Evolutionary conservation across 2,329 filamentous ascomycete species (phyloP).

Genomic region (Xylaria sp.): DNA sequence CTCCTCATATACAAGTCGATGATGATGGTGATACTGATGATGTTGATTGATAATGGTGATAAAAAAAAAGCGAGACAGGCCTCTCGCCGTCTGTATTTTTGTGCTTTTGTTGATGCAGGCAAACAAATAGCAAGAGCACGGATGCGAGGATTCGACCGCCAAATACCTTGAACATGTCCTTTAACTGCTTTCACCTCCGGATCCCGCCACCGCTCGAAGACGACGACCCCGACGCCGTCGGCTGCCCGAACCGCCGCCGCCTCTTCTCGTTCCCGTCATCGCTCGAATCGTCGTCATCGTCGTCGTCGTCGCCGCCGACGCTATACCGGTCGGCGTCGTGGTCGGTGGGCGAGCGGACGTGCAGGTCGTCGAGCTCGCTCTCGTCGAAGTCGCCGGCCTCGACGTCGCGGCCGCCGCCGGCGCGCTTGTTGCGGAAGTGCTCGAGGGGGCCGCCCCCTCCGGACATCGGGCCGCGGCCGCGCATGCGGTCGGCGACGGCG

Average conservation of each 20-base stretch:
- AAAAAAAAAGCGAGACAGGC: too few species aligned
- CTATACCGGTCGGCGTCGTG: conserved; percentile 53
- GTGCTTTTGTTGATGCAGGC: too few species aligned
- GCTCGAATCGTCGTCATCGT: conserved; percentile 43
- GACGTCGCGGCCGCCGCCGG: conserved; percentile 49
- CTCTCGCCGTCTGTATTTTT: too few species aligned
- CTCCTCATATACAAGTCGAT: too few species aligned
- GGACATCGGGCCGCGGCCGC: conserved; percentile 6
- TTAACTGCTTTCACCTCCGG: neutral
- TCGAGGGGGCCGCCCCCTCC: conserved; percentile 48
- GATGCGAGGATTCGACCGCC: too few species aligned
- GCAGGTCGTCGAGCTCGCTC: conserved; percentile 65
- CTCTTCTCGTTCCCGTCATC: conserved; percentile 10
- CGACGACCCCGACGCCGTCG: conserved; percentile 1
- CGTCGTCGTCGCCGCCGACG: conserved; percentile 60
- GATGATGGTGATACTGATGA: too few species aligned
- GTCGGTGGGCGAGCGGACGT: conserved; percentile 51
- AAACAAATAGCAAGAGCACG: too few species aligned
- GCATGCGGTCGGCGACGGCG: conserved; percentile 41
- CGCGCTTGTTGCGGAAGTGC: conserved; percentile 50
- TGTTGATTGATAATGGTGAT: too few species aligned
- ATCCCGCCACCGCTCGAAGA: neutral
- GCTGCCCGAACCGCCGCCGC: neutral
- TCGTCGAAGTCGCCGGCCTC: conserved; percentile 69
- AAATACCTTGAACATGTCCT: too few species aligned